Base-by-base conservation (phyloP, 1,139 yeast genomes). In the Suhomyces choctaworum region DNA sequence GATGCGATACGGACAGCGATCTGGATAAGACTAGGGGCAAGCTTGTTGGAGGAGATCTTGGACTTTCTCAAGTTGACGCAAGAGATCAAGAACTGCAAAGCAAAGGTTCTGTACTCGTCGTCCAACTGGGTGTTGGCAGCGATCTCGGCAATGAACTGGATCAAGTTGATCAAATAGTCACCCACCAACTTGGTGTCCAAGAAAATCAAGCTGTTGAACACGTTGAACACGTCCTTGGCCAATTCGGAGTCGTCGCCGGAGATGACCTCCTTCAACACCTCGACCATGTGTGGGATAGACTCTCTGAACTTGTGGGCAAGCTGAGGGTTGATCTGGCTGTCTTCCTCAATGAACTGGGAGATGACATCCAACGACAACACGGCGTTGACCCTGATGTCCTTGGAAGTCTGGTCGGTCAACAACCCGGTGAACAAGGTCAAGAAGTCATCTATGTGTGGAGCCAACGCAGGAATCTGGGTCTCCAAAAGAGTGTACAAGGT, bases 1-100 rank as follows among this genome's bases (percentile, higher is more conserved):
- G 94, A 76, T 17, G 94, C 83, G 48, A 92, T 80, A 52, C 78
- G 75, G 42, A 88, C 67, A 41, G 95, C 94, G 41, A 86, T 74
- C 46, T 78, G 61, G 28, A 94, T 80, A 48, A 94, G 72, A 42
- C 75, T 78, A 33, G 92, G 92, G 42, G 97, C 98, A 44, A 89
- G 65, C 62, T 87, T 88, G 56, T 78, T 65, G 33, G 76, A 53
- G 41, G 75, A 68, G 42, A 75, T 57, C 50, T 60, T 61, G 39
- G 85, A 77, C 68, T 76, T 90, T 73, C 80, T 80, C 62, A 78
- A 75, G 27, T 80, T 70, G 34, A 86, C 81, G 45, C 87, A 83
- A 32, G 94, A 79, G 44, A 85, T 82, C 48, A 92, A 76, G 58
- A 89, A 89, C 56, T 85, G 92, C 52, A 94, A 73, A 32, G 96